phyloP scores from a whole-genome alignment of 2,329 filamentous ascomycete species.

The Corynespora cassiicola region DNA sequence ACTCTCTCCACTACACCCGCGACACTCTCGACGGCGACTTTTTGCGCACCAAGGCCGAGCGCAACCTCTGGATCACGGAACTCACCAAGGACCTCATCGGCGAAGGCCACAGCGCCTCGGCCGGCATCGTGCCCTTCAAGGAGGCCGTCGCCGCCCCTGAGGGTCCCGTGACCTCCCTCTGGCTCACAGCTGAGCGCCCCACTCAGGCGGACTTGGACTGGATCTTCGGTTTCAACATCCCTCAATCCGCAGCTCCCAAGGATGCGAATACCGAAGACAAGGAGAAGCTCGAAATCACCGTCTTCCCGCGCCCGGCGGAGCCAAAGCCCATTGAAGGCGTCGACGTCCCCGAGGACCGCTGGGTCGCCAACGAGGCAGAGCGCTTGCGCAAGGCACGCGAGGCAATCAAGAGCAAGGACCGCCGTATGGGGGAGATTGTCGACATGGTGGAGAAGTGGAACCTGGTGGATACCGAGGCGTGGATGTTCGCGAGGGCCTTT shows the following conservation, averaged over 20 bases:
- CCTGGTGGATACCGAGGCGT: conserved; percentile 77
- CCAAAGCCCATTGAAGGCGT: conserved; percentile 59
- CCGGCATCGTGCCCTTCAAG: conserved; percentile 78
- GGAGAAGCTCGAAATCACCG: conserved; percentile 61
- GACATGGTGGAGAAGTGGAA: conserved; percentile 59
- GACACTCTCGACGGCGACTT: conserved; percentile 51
- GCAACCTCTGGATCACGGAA: conserved; percentile 79
- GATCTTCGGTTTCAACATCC: conserved; percentile 86
- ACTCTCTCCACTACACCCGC: conserved; percentile 67
- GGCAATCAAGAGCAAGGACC: conserved; percentile 43
- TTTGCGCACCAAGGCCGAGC: conserved; percentile 65
- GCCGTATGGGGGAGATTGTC: conserved; percentile 34
- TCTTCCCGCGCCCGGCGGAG: conserved; percentile 50
- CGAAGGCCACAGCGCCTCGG: conserved; percentile 65
- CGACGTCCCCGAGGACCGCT: conserved; percentile 57
- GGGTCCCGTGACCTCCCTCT: conserved; percentile 71
- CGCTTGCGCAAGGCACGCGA: conserved; percentile 62
- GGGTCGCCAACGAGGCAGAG: conserved; percentile 61
- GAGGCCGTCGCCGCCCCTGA: conserved; percentile 73
- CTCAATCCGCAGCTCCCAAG: conserved; percentile 60
- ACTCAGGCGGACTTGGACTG: conserved; percentile 80
- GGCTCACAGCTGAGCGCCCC: conserved; percentile 75
- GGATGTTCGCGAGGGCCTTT: conserved; percentile 76
- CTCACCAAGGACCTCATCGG: conserved; percentile 75
- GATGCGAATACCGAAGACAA: conserved; percentile 65